Conservation (phyloP, 208 protist genomes). For the Trypanosoma melophagium region DNA sequence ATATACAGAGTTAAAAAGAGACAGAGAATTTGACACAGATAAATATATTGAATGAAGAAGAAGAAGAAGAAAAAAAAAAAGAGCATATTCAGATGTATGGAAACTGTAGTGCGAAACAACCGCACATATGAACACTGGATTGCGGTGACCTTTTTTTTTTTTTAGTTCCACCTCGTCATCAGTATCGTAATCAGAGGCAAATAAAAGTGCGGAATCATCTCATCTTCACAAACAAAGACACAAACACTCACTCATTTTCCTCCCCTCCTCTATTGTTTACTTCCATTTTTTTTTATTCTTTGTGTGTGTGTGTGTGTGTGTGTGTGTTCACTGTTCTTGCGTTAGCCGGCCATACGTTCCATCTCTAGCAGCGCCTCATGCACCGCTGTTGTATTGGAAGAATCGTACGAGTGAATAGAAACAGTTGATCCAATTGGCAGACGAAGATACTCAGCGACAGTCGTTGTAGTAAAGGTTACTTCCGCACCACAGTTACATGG, state of each 20-base stretch:
- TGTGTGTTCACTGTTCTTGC: constrained; percentile 9
- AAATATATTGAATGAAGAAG: not conserved
- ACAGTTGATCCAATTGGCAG: constrained; percentile 39
- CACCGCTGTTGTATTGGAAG: constrained; percentile 26
- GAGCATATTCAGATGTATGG: no score
- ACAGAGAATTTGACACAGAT: not conserved
- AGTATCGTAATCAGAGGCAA: no score
- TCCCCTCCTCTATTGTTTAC: not conserved
- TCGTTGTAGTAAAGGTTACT: constrained; percentile 42
- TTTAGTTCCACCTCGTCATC: no score
- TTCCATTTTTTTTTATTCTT: not conserved
- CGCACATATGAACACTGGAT: no score
- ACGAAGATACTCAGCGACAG: constrained; percentile 40
- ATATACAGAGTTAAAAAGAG: constrained; percentile 17
- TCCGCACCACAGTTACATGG: constrained; percentile 39
- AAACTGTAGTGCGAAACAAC: no score
- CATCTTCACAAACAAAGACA: no score
- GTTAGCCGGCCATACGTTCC: constrained; percentile 36
- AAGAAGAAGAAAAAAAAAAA: not conserved
- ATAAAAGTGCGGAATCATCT: no score
- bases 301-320: not conserved
- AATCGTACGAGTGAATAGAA: constrained; percentile 45
- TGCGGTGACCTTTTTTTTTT: no score
- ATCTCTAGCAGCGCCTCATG: constrained; percentile 63
- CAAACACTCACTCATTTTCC: no score